A percentile compares a stretch with the other conserved stretches of the same genome.
Conservation (phyloP, 495 filamentous ascomycete species). For the Letharia columbiana region DNA sequence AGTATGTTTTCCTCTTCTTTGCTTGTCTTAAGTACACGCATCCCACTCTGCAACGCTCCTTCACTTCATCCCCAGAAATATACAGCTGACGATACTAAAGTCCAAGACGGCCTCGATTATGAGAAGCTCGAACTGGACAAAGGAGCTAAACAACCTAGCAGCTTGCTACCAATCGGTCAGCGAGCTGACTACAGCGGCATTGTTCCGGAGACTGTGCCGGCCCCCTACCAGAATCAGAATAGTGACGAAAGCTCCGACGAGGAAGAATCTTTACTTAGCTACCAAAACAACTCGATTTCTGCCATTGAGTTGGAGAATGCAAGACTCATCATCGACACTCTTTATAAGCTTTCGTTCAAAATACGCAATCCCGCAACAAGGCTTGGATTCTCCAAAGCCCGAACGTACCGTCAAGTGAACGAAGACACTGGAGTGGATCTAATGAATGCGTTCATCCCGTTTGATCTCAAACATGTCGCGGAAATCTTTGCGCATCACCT, state of each 20-base stretch:
- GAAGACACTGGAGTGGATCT: slow-evolving; percentile 23
- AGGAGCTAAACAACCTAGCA: too few species aligned
- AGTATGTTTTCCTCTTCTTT: slow-evolving; percentile 4
- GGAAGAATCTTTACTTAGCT: slow-evolving; percentile 18
- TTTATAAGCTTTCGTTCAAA: slow-evolving; percentile 23
- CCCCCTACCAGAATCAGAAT: not conserved
- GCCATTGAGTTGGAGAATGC: slow-evolving; percentile 16
- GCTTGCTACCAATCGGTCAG: too few species aligned
- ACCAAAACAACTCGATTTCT: slow-evolving; percentile 1
- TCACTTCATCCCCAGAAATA: not conserved
- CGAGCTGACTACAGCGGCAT: too few species aligned
- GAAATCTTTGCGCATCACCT: slow-evolving; percentile 14
- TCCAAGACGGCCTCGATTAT: not conserved
- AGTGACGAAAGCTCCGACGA: slow-evolving; percentile 4
- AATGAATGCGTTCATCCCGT: slow-evolving; percentile 5
- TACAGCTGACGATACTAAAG: not conserved
- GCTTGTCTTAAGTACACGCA: not conserved
- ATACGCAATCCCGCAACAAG: slow-evolving; percentile 27
- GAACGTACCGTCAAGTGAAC: slow-evolving; percentile 14
- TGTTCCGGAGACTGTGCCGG: not conserved
- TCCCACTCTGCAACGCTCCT: too few species aligned
- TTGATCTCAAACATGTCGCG: slow-evolving; percentile 20
- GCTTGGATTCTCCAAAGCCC: slow-evolving; percentile 18
- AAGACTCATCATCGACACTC: slow-evolving; percentile 22
- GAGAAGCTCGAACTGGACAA: not conserved